A percentile compares a stretch with the other conserved stretches of the same genome.
Conservation (phyloP, 2,329 filamentous ascomycete genomes). For the Fusarium sp. region DNA sequence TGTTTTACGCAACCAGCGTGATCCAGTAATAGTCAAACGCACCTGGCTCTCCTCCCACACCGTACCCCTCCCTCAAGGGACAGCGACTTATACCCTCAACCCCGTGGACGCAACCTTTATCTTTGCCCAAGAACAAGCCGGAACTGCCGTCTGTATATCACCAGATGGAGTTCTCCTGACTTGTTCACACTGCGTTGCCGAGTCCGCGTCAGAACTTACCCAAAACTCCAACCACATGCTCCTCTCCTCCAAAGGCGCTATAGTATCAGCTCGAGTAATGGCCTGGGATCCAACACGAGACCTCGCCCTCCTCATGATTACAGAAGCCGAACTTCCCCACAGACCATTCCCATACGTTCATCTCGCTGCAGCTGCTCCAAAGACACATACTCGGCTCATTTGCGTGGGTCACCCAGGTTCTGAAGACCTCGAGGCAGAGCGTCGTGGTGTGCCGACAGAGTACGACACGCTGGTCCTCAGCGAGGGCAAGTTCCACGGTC, state of each 20-base stretch:
- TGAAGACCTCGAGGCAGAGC: constrained; percentile 56
- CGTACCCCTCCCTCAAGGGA: constrained; percentile 20
- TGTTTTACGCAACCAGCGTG: not conserved
- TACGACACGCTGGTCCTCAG: constrained; percentile 62
- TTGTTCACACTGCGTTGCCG: constrained; percentile 64
- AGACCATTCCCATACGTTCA: constrained; percentile 38
- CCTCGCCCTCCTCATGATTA: constrained; percentile 59
- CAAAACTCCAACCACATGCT: constrained; percentile 51
- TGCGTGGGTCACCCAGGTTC: constrained; percentile 52
- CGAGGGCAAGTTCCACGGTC: constrained; percentile 55
- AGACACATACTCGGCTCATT: constrained; percentile 37
- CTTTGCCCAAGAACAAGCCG: constrained; percentile 62
- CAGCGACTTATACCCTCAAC: not conserved
- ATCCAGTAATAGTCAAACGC: constrained; percentile 23
- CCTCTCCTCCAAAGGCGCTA: constrained; percentile 54
- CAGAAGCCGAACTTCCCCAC: constrained; percentile 36
- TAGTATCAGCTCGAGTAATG: constrained; percentile 53
- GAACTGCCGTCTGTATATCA: constrained; percentile 63
- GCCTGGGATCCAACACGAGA: constrained; percentile 58
- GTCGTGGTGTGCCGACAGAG: constrained; percentile 50
- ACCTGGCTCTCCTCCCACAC: constrained; percentile 36
- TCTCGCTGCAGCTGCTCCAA: constrained; percentile 30
- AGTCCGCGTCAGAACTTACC: constrained; percentile 50
- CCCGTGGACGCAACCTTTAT: constrained; percentile 51
- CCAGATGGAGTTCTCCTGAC: constrained; percentile 58